Evolutionary conservation across 768 basidiomycete genomes (phyloP), one percentile per base, ranked within the genome.

Genomic region (Lactifluus piperatus): DNA sequence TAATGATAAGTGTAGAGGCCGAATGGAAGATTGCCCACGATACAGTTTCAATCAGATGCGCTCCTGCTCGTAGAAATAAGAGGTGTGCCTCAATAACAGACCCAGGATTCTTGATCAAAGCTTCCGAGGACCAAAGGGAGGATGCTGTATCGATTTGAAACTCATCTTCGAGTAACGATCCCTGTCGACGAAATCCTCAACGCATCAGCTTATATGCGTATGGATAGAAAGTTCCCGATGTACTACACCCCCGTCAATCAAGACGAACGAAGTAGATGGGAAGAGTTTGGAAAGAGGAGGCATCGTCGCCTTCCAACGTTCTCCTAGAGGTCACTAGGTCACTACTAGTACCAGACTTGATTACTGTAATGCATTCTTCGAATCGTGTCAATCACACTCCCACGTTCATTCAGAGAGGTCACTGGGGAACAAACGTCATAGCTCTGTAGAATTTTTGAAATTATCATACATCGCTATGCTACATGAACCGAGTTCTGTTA

Each of bases 121-220:
- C 77, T 53, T 81, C 77, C 0, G 84, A 81, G 14, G 88, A 91
- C 90, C 89, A 91, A 24, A 92, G 70, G 2, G 83, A 77, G 1
- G 79, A 77, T 1, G 81, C 74, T 46, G 82, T 78, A 60, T 78
- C 72, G 34, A 76, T 57, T 39, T 74, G 68, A 65, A 80, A 75
- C 24, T 74, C 68, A 46, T 77, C 76, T 65, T 86, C 83, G 20
- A 87, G 72, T 0, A 78, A 81, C 7, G 81, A 81, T 41, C 86
- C 86, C 87, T 88, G 65, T 7, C 20, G 8, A n/a, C 7, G 41
- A 51, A 3, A 11, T 39, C 22, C 34, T 27, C 30, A 13, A 4
- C 22, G 29, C 1, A 47, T 30, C 24, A 51, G 37, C 43, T 13
- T 13, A 10, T 49, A 18, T 7, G 46, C 7, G 20, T 18, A n/a